A percentile compares a stretch with the other conserved stretches of the same genome.
These are phyloP conservation scores for Irpex sp. DNA, from an alignment of 1,284 basidiomycete species.

Conservation along the genomic window DNA sequence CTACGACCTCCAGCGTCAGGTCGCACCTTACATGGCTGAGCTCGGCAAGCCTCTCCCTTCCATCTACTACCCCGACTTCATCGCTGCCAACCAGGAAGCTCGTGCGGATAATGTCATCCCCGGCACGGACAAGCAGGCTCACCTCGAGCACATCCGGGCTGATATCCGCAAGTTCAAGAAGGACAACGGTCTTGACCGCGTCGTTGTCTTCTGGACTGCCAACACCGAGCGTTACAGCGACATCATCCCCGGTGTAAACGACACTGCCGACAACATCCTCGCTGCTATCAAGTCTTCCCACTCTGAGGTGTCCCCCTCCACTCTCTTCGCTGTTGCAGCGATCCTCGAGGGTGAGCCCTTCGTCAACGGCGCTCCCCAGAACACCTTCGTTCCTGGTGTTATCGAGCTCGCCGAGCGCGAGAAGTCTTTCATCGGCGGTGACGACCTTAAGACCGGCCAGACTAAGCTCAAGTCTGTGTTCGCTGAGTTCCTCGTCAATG, in stretches of 20 bases:
- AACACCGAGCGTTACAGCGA: constrained; percentile 99
- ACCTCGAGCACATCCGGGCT: constrained; percentile 88
- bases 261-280: constrained; percentile 89
- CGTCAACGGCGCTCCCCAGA: constrained; percentile 98
- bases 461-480: constrained; percentile 95
- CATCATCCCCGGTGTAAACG: constrained; percentile 93
- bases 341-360: constrained; percentile 96
- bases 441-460: constrained; percentile 96
- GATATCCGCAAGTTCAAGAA: constrained; percentile 95
- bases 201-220: constrained; percentile 96
- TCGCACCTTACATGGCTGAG: constrained; percentile 81
- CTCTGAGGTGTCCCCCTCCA: constrained; percentile 92
- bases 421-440: constrained; percentile 94
- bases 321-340: constrained; percentile 92
- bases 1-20: constrained; percentile 96
- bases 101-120: constrained; percentile 92
- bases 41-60: constrained; percentile 88
- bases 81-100: constrained; percentile 96
- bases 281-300: constrained; percentile 82
- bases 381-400: constrained; percentile 97
- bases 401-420: constrained; percentile 90
- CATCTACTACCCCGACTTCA: constrained; percentile 95
- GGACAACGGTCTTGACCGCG: constrained; percentile 79
- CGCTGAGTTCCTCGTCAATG: constrained; percentile 98
- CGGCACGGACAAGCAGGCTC: constrained; percentile 84